Conservation (phyloP, 129 eudicot species). For the Arctium minus region DNA sequence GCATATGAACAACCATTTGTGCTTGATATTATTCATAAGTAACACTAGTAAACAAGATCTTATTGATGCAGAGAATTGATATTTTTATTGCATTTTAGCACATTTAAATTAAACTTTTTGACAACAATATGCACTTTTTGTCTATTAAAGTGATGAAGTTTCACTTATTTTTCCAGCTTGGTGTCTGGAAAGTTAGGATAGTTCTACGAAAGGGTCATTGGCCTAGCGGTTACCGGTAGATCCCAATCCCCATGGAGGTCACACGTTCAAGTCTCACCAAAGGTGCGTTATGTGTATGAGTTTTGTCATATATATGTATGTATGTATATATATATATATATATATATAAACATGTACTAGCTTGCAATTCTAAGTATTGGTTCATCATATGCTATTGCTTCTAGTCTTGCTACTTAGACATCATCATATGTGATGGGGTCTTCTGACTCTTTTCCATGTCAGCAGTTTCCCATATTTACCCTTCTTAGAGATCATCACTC, state of each 20-base stretch:
- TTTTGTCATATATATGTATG: not conserved
- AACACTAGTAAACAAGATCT: not conserved
- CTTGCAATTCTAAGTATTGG: constrained; percentile 62
- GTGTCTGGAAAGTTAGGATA: not conserved
- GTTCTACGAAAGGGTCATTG: not conserved
- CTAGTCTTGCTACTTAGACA: constrained; percentile 12
- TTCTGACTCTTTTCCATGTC: not conserved
- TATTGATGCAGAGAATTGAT: not conserved
- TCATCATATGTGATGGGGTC: not conserved
- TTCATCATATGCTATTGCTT: constrained; percentile 36
- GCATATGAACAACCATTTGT: not conserved
- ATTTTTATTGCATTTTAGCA: not conserved
- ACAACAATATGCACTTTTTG: not conserved
- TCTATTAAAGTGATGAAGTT: not conserved
- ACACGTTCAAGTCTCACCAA: not conserved
- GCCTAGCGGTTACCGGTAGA: not conserved
- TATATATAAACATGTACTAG: constrained; percentile 52
- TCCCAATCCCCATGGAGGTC: not conserved
- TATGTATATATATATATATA: no score
- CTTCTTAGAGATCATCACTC: not conserved
- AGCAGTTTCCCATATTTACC: not conserved
- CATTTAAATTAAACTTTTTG: not conserved
- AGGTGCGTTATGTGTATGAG: not conserved
- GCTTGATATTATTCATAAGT: not conserved
- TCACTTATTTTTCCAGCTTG: not conserved